Conservation (phyloP, 2,329 filamentous ascomycete genomes). For the Claviceps arundinis region DNA sequence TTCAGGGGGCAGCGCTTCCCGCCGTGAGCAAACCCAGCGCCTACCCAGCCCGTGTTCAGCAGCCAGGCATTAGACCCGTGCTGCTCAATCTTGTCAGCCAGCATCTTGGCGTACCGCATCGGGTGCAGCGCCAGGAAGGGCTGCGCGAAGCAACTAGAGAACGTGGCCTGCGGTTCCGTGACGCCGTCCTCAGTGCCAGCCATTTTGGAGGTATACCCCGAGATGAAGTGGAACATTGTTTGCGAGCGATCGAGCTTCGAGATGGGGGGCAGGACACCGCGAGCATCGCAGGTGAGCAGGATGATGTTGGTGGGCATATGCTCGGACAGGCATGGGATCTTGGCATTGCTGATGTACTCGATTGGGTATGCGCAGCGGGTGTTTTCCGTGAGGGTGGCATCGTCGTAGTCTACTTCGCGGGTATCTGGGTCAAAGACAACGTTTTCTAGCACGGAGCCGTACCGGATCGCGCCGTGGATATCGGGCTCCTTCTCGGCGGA, state of each 20-base stretch:
- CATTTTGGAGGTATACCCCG: conserved; percentile 99
- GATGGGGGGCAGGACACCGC: conserved; percentile 93
- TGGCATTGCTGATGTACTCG: conserved; percentile 97
- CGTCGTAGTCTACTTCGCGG: conserved; percentile 89
- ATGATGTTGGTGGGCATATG: conserved; percentile 95
- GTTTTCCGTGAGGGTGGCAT: conserved; percentile 91
- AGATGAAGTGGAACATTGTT: conserved; percentile 99
- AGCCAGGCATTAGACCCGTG: conserved; percentile 97
- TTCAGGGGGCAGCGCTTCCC: conserved; percentile 96
- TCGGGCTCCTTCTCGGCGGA: conserved; percentile 98
- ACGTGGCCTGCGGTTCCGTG: conserved; percentile 93
- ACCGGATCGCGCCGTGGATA: conserved; percentile 91
- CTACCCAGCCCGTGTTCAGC: conserved; percentile 96
- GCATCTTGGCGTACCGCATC: conserved; percentile 98
- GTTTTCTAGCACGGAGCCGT: conserved; percentile 95
- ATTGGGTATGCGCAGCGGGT: conserved; percentile 97
- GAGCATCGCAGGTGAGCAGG: conserved; percentile 92
- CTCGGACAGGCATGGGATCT: conserved; percentile 84
- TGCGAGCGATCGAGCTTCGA: conserved; percentile 90
- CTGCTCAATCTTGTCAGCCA: conserved; percentile 91
- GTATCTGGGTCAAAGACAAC: conserved; percentile 91
- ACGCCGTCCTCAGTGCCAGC: conserved; percentile 95
- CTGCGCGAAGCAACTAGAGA: conserved; percentile 98
- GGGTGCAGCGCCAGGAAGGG: conserved; percentile 97
- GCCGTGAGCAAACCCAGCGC: conserved; percentile 77